Evolutionary conservation across 1,284 basidiomycete species (phyloP).

Genomic region (Cronartium ribicola): DNA sequence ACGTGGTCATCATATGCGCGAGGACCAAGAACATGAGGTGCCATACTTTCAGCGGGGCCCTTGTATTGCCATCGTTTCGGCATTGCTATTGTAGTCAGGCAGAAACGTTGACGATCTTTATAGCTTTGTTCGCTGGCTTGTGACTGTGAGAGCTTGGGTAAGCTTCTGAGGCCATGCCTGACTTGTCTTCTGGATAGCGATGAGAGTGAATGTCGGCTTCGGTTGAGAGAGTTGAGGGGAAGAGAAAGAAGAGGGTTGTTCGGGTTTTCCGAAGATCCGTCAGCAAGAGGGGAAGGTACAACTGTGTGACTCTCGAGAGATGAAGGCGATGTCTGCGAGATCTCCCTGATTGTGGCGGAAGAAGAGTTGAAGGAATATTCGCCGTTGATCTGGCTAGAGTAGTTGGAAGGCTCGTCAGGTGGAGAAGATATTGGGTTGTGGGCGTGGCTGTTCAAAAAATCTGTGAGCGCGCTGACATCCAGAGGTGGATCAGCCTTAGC

Average conservation of each 20-base stretch:
- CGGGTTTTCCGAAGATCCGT: too few relatives aligned
- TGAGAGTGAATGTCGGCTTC: not conserved
- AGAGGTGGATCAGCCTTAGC: constrained; percentile 27
- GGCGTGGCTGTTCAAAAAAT: not conserved
- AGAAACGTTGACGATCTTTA: not conserved
- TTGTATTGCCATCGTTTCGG: constrained; percentile 40
- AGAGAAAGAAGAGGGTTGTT: not conserved
- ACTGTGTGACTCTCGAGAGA: not conserved
- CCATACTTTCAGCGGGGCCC: constrained; percentile 22
- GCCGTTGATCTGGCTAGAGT: not conserved
- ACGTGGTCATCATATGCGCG: constrained; percentile 41
- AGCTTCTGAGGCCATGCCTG: not conserved
- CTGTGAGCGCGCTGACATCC: not conserved
- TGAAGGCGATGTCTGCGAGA: not conserved
- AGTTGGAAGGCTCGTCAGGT: not conserved
- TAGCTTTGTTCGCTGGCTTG: not conserved
- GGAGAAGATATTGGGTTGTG: not conserved
- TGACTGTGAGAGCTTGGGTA: not conserved
- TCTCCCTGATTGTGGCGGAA: not conserved
- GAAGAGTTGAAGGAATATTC: not conserved
- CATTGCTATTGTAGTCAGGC: constrained; percentile 39
- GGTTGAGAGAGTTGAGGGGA: not conserved
- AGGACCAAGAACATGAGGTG: constrained; percentile 30
- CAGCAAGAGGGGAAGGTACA: not conserved
- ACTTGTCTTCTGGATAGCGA: not conserved